phyloP scores from a whole-genome alignment of 768 basidiomycete species.

The Leccinum imitatum region DNA sequence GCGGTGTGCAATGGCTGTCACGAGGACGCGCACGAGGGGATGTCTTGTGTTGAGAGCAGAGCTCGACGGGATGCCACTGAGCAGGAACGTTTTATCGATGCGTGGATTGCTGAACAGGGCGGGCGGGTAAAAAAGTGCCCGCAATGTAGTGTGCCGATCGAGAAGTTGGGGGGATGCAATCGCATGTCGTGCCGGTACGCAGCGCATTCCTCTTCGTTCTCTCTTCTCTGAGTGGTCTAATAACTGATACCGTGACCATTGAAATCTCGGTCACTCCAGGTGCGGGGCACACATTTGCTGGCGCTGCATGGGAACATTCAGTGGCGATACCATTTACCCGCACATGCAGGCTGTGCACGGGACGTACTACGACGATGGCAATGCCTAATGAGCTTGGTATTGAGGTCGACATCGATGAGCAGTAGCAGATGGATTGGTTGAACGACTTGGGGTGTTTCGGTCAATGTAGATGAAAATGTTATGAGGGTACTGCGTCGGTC shows the following conservation, averaged over 20 bases:
- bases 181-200: slow-evolving; percentile 64
- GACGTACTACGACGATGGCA: slow-evolving; percentile 23
- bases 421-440: too few species aligned
- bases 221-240: too few species aligned
- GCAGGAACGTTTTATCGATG: slow-evolving; percentile 50
- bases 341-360: slow-evolving; percentile 41
- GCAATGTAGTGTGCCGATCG: slow-evolving; percentile 63
- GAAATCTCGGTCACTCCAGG: slow-evolving; percentile 24
- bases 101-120: slow-evolving; percentile 56
- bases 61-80: slow-evolving; percentile 36
- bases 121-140: slow-evolving; percentile 70
- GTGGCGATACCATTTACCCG: slow-evolving; percentile 26
- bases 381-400: slow-evolving; percentile 11
- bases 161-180: slow-evolving; percentile 73
- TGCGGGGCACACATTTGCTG: slow-evolving; percentile 81
- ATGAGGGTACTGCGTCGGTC: too few species aligned
- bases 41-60: slow-evolving; percentile 51
- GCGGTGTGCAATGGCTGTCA: slow-evolving; percentile 66
- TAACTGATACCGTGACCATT: neutral
- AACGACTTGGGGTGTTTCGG: neutral
- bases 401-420: slow-evolving; percentile 19
- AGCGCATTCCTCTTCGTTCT: neutral
- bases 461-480: too few species aligned
- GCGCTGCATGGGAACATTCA: slow-evolving; percentile 51
- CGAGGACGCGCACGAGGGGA: slow-evolving; percentile 59